A percentile compares a stretch with the other conserved stretches of the same genome.
phyloP scores from a whole-genome alignment of 2,329 filamentous ascomycete genomes.

The Scopulariopsis brevicaulis region DNA sequence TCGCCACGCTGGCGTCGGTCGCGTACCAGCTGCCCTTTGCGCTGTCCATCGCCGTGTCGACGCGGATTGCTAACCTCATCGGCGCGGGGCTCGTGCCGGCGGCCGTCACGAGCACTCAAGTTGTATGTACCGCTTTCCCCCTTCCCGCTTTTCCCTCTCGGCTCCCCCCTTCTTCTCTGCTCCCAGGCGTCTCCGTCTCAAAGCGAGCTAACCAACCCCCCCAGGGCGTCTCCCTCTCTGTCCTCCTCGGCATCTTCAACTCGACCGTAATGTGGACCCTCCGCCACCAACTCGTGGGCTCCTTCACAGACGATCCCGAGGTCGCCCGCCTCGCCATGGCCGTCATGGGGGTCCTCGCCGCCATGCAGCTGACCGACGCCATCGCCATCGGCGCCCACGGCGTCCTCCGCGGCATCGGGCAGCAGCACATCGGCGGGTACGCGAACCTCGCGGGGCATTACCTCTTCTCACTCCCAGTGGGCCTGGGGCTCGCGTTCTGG shows the following conservation, averaged over 20 bases:
- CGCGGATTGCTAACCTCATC: slow-evolving; percentile 83
- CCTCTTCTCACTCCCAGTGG: slow-evolving; percentile 71
- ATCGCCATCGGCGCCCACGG: slow-evolving; percentile 72
- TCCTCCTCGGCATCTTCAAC: slow-evolving; percentile 70
- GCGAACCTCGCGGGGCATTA: slow-evolving; percentile 85
- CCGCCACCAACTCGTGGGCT: slow-evolving; percentile 60
- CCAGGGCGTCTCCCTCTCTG: slow-evolving; percentile 46
- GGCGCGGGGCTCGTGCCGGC: slow-evolving; percentile 74
- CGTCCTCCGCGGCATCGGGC: slow-evolving; percentile 73
- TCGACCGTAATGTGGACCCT: slow-evolving; percentile 56
- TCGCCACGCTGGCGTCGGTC: slow-evolving; percentile 66
- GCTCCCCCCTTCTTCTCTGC: not conserved
- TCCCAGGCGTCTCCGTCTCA: not conserved
- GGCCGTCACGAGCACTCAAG: slow-evolving; percentile 69
- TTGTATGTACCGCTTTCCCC: slow-evolving; percentile 32
- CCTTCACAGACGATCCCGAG: slow-evolving; percentile 66
- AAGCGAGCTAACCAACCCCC: not conserved
- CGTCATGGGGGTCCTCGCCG: slow-evolving; percentile 69
- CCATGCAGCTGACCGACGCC: slow-evolving; percentile 85
- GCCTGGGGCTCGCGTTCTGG: slow-evolving; percentile 67
- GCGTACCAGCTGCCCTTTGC: slow-evolving; percentile 91
- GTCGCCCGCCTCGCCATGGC: slow-evolving; percentile 57
- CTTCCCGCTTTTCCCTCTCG: too few species aligned
- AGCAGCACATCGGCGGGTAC: slow-evolving; percentile 83
- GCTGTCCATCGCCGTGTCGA: slow-evolving; percentile 77